Base-by-base conservation (phyloP, 1,284 basidiomycete species). In the Lentinus polychrous region DNA sequence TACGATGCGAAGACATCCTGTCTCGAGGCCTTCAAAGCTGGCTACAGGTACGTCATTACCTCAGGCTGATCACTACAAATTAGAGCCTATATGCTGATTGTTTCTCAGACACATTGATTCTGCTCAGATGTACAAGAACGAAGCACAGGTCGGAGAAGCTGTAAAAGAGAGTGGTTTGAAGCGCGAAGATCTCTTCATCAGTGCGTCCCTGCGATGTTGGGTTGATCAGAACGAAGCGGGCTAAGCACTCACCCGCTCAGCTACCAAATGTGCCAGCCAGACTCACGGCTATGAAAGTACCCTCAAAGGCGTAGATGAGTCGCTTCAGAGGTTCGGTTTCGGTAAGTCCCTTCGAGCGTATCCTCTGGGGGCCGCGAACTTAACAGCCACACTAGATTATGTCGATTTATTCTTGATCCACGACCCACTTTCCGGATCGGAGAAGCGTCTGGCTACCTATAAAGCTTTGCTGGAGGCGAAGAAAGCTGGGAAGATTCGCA, bases 111-210 rank as follows among this genome's bases (percentile, higher is more conserved):
- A 86, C 53, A 66, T 87, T 45, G 86, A 89, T 60, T 78, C 81
- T 1, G 88, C 88, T 0, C 82, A 86, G 54, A 71, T 71, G 15
- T 93, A 93, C 65, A 67, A 69, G 43, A 93, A 92, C 58, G 90
- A 94, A 60, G 72, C 73, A 0, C 66, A 73, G 18, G 80, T 83
- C 17, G 79, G 83, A 7, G 65, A 71, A 32, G 85, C 83, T 0
- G 62, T 87, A 7, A 66, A 66, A 18, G 72, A 76, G 50, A 78
- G 75, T 46, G 75, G 75, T 0, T 49, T 85, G 4, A 58, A 67
- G 0, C 66, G 83, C 51, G 68, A 69, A 8, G 73, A 84, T 5
- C 55, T 91, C 20, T 90, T 83, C 66, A 75, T 92, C 58, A 88
- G 87, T 86, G 57, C 55, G 75, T 64, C 24, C 27, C 33, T 39